Evolutionary conservation across 2,329 filamentous ascomycete genomes (phyloP), one percentile per base, ranked within the genome.

Genomic region (Phaeosphaeriaceae sp.): DNA sequence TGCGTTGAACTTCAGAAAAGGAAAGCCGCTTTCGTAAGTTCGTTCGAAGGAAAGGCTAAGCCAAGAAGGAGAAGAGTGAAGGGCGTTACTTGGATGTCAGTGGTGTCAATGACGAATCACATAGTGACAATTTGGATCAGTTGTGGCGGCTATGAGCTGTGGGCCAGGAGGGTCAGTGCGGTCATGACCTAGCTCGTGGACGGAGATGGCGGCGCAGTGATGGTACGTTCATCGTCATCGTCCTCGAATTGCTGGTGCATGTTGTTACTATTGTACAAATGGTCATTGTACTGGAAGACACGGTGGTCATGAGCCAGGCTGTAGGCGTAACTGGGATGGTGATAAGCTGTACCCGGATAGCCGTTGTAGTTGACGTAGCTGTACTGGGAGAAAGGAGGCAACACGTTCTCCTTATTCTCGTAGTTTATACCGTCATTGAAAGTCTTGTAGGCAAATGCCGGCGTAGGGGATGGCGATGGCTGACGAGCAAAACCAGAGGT

Each of bases 201-300:
- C 55, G 74, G 74, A 10, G 74, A 77, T 41, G 74, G 74, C 10
- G 74, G 73, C 55, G 74, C 74, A 17, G 74, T 76, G 53, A 77
- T 63, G 6, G 74, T 77, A 40, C 74, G 72, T 45, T 74, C 65
- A 53, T 77, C 74, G 58, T 76, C 74, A 33, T 66, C 58, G 22
- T 51, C 51, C 11, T 69, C 31, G 31, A 36, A 63, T 40, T 72
- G 70, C 49, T 68, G 66, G 54, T 72, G 75, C 10, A 59, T 56
- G 46, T 55, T 61, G 48, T 65, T 61, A 22, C 54, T 42, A 42
- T 67, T 63, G 57, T 70, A 74, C 25, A 73, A 22, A 25, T 68
- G 66, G 33, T 64, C 61, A 20, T 65, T 61, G 56, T 71, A 72
- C 45, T 70, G 67, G 24, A 70, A 65, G 19, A 53, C 62, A 33